Percentiles rank a stretch among this genome's conserved stretches.
phyloP scores from a whole-genome alignment of 2,329 filamentous ascomycete species.

The Zalaria sp. region DNA sequence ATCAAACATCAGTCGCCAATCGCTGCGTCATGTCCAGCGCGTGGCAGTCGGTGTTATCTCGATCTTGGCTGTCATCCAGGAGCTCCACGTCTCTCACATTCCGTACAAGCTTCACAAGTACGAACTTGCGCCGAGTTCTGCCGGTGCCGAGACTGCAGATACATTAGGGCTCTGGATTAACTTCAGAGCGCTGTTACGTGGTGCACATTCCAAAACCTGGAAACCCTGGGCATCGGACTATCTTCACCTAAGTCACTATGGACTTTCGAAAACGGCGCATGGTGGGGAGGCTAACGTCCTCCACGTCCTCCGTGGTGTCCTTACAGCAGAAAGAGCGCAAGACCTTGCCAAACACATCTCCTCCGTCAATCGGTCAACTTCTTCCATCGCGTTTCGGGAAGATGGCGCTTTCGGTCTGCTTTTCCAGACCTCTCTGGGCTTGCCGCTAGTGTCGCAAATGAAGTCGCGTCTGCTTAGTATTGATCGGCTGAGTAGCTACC shows the following conservation, averaged over 20 bases:
- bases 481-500: constrained; percentile 55
- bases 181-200: constrained; percentile 9
- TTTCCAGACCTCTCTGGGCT: constrained; percentile 44
- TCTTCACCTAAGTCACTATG: constrained; percentile 12
- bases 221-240: constrained; percentile 11
- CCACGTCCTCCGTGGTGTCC: constrained; percentile 25
- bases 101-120: constrained; percentile 7
- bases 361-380: constrained; percentile 31
- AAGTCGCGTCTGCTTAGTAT: constrained; percentile 49
- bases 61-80: constrained; percentile 11
- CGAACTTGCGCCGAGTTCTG: constrained; percentile 5
- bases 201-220: constrained; percentile 5
- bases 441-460: constrained; percentile 45
- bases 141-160: constrained; percentile 4
- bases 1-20: constrained; percentile 6
- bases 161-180: constrained; percentile 8
- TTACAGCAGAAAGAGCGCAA: constrained; percentile 17
- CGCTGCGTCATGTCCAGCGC: constrained; percentile 21
- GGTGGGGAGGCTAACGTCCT: constrained; percentile 11
- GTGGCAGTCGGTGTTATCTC: constrained; percentile 22
- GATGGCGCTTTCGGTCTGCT: constrained; percentile 50
- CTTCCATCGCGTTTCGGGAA: constrained; percentile 47
- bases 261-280: constrained; percentile 5
- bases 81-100: constrained; percentile 11
- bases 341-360: constrained; percentile 23